These are phyloP conservation scores for Chlamydomonas sphaeroides DNA, from an alignment of 139 green algal species.

Conservation along the genomic window DNA sequence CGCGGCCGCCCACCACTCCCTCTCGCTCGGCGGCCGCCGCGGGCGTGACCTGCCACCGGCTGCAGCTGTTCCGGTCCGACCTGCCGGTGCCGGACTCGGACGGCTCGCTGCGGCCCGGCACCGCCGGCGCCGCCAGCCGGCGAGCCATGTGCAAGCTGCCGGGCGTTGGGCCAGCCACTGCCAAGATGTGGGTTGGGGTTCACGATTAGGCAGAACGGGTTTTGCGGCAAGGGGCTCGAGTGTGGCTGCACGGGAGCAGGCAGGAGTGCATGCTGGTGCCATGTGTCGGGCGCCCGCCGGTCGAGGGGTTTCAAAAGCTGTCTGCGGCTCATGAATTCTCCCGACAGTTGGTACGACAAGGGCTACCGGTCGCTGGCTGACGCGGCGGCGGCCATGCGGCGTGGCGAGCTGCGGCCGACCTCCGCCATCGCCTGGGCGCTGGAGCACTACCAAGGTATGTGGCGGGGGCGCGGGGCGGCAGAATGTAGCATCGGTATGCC, in stretches of 20 bases:
- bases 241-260: no score
- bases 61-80: constrained; percentile 17
- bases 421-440: constrained; percentile 16
- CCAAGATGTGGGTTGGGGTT: constrained; percentile 6
- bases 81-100: background rate
- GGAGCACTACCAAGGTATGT: background rate
- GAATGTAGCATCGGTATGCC: no score
- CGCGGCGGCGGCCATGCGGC: background rate
- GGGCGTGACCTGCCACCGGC: background rate
- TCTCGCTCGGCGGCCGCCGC: background rate
- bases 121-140: constrained; percentile 13
- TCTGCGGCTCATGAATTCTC: background rate
- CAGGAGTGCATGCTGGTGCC: no score
- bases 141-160: constrained; percentile 15
- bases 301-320: no score
- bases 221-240: no score
- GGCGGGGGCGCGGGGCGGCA: no score
- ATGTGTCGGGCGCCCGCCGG: no score
- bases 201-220: no score
- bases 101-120: background rate
- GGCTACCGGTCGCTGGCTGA: constrained; percentile 1
- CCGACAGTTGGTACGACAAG: constrained; percentile 19
- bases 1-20: no score
- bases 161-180: background rate
- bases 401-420: background rate